A percentile compares a stretch with the other conserved stretches of the same genome.
These are phyloP conservation scores for Paecilomyces variotii DNA, from an alignment of 2,329 filamentous ascomycete species.

Conservation along the genomic window DNA sequence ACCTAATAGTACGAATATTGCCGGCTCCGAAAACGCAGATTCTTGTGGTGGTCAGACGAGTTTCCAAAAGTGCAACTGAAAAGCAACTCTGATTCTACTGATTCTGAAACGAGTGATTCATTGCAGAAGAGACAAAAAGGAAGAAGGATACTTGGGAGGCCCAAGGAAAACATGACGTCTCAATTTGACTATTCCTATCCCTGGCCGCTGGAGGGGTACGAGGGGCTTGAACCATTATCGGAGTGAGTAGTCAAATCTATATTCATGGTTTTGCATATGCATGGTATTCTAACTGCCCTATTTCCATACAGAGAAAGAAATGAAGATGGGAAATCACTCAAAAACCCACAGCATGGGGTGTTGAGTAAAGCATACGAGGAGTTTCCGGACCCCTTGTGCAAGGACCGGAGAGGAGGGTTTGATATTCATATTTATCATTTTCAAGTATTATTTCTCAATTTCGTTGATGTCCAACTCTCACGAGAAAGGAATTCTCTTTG, in stretches of 20 bases:
- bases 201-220: constrained; percentile 46
- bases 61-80: not conserved
- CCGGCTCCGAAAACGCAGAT: no score
- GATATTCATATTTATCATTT: constrained; percentile 84
- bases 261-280: not conserved
- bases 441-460: constrained; percentile 30
- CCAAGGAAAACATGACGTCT: constrained; percentile 26
- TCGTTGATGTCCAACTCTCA: not conserved
- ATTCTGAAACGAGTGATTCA: not conserved
- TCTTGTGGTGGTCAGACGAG: no score
- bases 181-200: constrained; percentile 44
- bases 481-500: not conserved
- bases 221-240: constrained; percentile 40
- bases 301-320: constrained; percentile 44
- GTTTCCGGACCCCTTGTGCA: constrained; percentile 62
- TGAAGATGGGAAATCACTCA: constrained; percentile 69
- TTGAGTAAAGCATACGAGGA: constrained; percentile 61
- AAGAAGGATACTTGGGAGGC: not conserved
- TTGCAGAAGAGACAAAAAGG: not conserved
- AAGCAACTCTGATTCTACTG: not conserved
- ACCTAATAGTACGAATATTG: no score
- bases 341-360: constrained; percentile 55
- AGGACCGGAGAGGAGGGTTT: constrained; percentile 62
- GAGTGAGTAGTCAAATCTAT: constrained; percentile 24
- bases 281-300: not conserved